Base-by-base conservation (phyloP, 176 grass and related monocot species). In the Alopecurus myosuroides region DNA sequence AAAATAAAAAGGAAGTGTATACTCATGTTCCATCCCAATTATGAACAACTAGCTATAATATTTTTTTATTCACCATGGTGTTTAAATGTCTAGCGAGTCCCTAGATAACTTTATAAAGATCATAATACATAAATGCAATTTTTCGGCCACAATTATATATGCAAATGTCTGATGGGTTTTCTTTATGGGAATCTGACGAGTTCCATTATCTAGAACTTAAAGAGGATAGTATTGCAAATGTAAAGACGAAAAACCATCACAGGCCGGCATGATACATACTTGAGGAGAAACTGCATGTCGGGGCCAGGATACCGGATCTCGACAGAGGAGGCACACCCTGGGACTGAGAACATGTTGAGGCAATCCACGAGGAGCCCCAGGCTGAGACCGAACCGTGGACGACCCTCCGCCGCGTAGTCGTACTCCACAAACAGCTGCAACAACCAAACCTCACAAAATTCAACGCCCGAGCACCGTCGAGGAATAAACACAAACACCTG, bases 211-310 rank as follows among this genome's bases (percentile, higher is more conserved):
- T 56, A 79, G 29, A 45, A 45, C 61, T 33, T 44, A 79, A 42
- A 30, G 5, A 19, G 25, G 14, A 53, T 9, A 28, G 23, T 11
- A 82, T 13, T 33, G 56, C 7, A 6, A 5, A 72, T 63, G 11
- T 6, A 82, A 46, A 8, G 7, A 39, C 20, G 17, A 49, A 28
- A 37, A 60, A 13, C 48, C 25, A 1, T 34, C 0, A 37, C 2
- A 31, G 33, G 0, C 17, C 75, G 22, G 56, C 66, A 77, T 55
- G 18, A 61, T 67, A 28, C 86, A 45, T 82, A 92, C 93, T 94
- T 99, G 55, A 99, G 80, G 14, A 96, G 88, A 64, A 99, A 89
- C 90, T 99, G 91, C 97, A 95, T 98, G 44, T 94, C 97, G 1
- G 93, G 91, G 7, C 93, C 91, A 23, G 97, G 97, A 81, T 96